These are phyloP conservation scores for Pyrenophora tritici-repentis DNA, from an alignment of 2,329 filamentous ascomycete species.

Conservation along the genomic window DNA sequence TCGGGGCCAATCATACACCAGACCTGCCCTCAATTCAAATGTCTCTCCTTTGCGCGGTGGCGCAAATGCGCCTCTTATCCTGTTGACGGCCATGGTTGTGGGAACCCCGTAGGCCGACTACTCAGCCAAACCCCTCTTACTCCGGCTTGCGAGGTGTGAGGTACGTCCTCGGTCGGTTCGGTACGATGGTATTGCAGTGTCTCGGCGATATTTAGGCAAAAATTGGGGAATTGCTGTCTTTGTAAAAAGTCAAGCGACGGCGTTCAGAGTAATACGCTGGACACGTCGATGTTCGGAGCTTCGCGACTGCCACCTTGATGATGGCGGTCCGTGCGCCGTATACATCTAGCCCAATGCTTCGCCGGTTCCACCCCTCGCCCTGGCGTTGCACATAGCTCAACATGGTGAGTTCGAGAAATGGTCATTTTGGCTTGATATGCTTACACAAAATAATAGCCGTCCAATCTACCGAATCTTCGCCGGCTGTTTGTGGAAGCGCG, in stretches of 20 bases:
- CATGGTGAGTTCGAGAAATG: conserved; percentile 20
- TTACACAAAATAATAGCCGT: conserved; percentile 54
- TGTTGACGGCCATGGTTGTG: conserved; percentile 84
- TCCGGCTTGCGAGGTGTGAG: conserved; percentile 14
- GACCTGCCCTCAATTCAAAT: conserved; percentile 90
- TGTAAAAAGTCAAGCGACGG: conserved; percentile 4
- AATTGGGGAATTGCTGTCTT: background rate
- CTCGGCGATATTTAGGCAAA: background rate
- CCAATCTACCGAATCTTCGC: conserved; percentile 89
- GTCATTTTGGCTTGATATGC: background rate
- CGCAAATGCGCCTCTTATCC: conserved; percentile 91
- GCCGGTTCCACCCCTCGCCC: conserved; percentile 5
- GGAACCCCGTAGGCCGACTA: conserved; percentile 35
- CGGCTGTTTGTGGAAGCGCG: conserved; percentile 94
- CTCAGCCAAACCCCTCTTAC: conserved; percentile 44
- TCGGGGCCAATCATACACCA: conserved; percentile 61
- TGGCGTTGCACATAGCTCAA: conserved; percentile 6
- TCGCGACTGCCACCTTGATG: conserved; percentile 37
- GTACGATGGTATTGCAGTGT: conserved; percentile 3
- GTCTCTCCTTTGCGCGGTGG: conserved; percentile 96
- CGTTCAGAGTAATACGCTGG: conserved; percentile 16
- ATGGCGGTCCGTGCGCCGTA: conserved; percentile 29
- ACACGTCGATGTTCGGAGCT: conserved; percentile 21
- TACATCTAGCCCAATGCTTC: conserved; percentile 18
- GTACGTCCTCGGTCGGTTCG: conserved; percentile 1